Conservation (phyloP, 2,329 filamentous ascomycete genomes). For the Fusarium sp. region DNA sequence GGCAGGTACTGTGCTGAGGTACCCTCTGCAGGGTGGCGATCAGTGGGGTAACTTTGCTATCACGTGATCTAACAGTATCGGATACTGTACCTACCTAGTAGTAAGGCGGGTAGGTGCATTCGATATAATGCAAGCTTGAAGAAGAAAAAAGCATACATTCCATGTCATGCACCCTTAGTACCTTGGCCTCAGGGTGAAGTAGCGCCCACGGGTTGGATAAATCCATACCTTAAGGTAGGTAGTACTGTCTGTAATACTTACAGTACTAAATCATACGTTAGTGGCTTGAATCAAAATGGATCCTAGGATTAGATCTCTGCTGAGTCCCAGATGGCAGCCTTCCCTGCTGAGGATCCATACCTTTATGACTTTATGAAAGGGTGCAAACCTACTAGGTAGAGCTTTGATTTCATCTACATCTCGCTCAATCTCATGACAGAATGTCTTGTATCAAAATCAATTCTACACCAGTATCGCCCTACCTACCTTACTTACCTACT, state of each 20-base stretch:
- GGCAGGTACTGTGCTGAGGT: constrained; percentile 3
- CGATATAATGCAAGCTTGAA: neutral
- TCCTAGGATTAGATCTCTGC: too few species aligned
- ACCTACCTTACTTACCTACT: too few species aligned
- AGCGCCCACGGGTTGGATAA: too few species aligned
- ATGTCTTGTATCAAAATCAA: neutral
- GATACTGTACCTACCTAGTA: too few species aligned
- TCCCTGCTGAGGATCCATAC: too few species aligned
- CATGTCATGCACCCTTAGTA: too few species aligned
- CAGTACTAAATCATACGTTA: too few species aligned
- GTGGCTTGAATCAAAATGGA: too few species aligned
- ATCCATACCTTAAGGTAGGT: too few species aligned
- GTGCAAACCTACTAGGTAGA: neutral
- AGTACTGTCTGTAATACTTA: too few species aligned
- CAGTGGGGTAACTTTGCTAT: neutral
- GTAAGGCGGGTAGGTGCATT: neutral
- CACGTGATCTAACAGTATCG: constrained; percentile 1
- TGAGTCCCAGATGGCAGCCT: too few species aligned
- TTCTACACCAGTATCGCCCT: neutral
- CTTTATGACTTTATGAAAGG: neutral
- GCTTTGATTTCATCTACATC: neutral
- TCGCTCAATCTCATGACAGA: neutral
- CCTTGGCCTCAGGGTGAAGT: too few species aligned
- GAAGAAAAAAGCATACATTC: neutral
- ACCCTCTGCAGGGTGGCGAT: constrained; percentile 5